Percentiles rank a stretch among this genome's conserved stretches.
These are phyloP conservation scores for Scortechinia acanthostroma DNA, from an alignment of 2,329 filamentous ascomycete genomes.

Conservation along the genomic window DNA sequence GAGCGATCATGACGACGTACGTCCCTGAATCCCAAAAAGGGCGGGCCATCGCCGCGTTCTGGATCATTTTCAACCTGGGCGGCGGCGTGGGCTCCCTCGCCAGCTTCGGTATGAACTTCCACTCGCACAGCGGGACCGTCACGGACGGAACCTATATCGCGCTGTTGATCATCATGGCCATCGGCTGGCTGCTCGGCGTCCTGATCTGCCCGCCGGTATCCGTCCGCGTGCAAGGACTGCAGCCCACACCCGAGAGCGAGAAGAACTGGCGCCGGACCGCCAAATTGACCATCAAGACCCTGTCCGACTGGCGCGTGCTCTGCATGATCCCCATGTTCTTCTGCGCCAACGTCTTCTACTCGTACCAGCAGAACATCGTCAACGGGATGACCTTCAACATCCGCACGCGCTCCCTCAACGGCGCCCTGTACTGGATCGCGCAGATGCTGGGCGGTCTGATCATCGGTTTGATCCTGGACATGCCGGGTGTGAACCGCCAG, in stretches of 20 bases:
- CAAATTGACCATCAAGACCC: constrained; percentile 23
- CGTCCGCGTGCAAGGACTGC: constrained; percentile 25
- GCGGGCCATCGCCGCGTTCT: constrained; percentile 30
- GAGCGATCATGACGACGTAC: constrained; percentile 38
- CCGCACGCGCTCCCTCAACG: constrained; percentile 44
- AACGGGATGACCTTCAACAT: constrained; percentile 46
- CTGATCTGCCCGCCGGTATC: constrained; percentile 37
- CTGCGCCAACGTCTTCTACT: constrained; percentile 45
- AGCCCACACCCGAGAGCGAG: constrained; percentile 24
- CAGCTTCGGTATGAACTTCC: constrained; percentile 32
- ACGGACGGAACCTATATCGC: constrained; percentile 40
- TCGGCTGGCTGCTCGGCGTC: constrained; percentile 36
- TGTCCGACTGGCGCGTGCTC: constrained; percentile 33
- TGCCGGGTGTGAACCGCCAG: constrained; percentile 28
- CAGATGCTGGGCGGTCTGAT: constrained; percentile 44
- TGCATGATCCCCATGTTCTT: constrained; percentile 45
- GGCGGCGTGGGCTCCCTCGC: constrained; percentile 32
- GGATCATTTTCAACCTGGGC: constrained; percentile 36
- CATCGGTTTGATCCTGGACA: constrained; percentile 35
- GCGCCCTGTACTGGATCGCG: constrained; percentile 44
- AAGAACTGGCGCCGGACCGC: constrained; percentile 24
- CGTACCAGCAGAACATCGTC: constrained; percentile 46
- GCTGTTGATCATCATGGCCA: constrained; percentile 35
- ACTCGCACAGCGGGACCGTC: constrained; percentile 30
- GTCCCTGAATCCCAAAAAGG: constrained; percentile 30